These are phyloP conservation scores for Trichoderma simmonsii DNA, from an alignment of 2,329 filamentous ascomycete genomes.

Conservation along the genomic window DNA sequence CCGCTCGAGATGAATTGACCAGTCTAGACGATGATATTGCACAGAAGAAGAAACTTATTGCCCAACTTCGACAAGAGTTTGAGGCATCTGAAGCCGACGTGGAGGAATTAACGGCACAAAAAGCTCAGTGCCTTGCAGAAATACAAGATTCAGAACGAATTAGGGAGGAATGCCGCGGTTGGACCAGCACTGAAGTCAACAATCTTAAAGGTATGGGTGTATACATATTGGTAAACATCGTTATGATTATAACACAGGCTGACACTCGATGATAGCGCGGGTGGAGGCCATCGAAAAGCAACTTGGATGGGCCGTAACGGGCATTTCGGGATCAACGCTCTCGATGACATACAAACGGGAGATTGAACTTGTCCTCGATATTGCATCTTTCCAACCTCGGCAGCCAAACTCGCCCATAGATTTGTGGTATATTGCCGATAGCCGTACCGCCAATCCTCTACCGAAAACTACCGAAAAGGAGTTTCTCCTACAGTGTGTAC, in stretches of 20 bases:
- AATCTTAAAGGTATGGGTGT: conserved; percentile 64
- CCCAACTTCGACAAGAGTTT: conserved; percentile 63
- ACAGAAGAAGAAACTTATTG: conserved; percentile 65
- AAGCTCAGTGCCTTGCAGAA: conserved; percentile 65
- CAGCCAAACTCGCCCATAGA: conserved; percentile 57
- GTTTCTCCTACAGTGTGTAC: conserved; percentile 72
- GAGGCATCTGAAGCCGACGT: conserved; percentile 64
- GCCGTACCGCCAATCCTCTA: conserved; percentile 49
- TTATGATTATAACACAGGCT: conserved; percentile 26
- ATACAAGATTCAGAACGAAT: conserved; percentile 81
- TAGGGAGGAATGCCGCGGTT: conserved; percentile 84
- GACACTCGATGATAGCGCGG: conserved; percentile 51
- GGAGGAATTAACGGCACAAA: conserved; percentile 61
- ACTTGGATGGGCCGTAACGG: conserved; percentile 69
- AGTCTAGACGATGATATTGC: conserved; percentile 65
- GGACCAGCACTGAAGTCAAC: conserved; percentile 78
- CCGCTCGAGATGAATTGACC: conserved; percentile 66
- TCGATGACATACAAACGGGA: conserved; percentile 72
- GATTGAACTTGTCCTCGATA: conserved; percentile 70
- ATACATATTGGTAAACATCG: background rate
- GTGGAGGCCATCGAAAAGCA: conserved; percentile 63
- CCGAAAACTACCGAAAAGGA: conserved; percentile 64
- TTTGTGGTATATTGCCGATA: conserved; percentile 65
- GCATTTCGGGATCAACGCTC: conserved; percentile 58
- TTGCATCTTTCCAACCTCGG: conserved; percentile 53